Conservation (phyloP, 306 rosid species). For the Sindora glabra region DNA sequence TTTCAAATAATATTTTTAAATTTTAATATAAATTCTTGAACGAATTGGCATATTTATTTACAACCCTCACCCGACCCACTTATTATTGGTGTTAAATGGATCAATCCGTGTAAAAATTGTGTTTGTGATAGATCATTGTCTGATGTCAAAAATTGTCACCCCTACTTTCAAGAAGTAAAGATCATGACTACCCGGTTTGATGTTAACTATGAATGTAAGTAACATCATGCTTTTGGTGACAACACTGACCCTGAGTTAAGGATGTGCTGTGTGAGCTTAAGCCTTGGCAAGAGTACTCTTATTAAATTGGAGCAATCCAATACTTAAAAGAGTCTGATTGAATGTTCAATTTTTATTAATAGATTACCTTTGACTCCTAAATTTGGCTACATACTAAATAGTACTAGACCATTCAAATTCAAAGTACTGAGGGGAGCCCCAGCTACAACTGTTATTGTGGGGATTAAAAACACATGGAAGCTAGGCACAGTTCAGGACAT, state of each 20-base stretch:
- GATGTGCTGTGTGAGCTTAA: not conserved
- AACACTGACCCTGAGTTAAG: not conserved
- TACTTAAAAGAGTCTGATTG: not conserved
- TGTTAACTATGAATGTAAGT: not conserved
- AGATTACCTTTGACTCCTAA: not conserved
- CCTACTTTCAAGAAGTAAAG: not conserved
- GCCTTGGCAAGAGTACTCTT: not conserved
- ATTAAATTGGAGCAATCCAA: not conserved
- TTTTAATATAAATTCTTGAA: too few relatives aligned
- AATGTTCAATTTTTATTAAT: not conserved
- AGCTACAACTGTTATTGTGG: not conserved
- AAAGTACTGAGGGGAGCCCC: not conserved
- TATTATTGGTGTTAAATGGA: too few relatives aligned
- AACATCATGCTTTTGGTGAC: not conserved
- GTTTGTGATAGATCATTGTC: too few relatives aligned
- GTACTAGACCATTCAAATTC: not conserved
- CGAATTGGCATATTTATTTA: too few relatives aligned
- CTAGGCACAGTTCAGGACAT: not conserved
- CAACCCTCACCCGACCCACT: too few relatives aligned
- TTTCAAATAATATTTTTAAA: too few relatives aligned
- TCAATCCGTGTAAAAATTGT: too few relatives aligned
- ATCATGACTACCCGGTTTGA: not conserved
- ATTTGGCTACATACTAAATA: not conserved
- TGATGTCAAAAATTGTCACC: too few relatives aligned
- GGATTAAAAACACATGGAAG: not conserved